Base-by-base conservation (phyloP, 106 monocot genomes). In the Platanthera guangdongensis region DNA sequence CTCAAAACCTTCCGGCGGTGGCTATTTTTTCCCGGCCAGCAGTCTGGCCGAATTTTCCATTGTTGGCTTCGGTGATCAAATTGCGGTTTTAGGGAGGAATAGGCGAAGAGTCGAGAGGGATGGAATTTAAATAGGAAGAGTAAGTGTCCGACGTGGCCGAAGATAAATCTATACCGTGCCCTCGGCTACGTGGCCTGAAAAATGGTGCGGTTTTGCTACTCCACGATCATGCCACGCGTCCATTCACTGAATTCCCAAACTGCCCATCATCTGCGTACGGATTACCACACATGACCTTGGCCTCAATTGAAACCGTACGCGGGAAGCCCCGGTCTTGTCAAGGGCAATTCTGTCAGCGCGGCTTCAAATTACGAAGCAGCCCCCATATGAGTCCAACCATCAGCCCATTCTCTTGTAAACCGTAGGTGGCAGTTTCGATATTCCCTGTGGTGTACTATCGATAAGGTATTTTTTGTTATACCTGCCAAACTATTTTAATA, bases 131-230 rank as follows among this genome's bases (percentile, higher is more conserved):
- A 50, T 71, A 47, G 59, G 48, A 49, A 9, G 59, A 19, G 8
- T 5, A 12, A 59, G 1, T 14, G 60, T 79, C 78, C 78, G 54
- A 78, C 78, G 78, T 78, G 78, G 78, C 75, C n/a, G 52, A 18
- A 12, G 55, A 76, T 76, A 60, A 76, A 48, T 19, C 76, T 62
- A 15, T 16, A 49, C 32, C 76, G 19, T 11, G 62, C 11, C 47
- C 55, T 57, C 14, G 4, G 54, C 48, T 70, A 79, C 79, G 79
- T 79, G 79, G 79, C 72, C 71, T 2, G 46, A 7, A 12, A 10
- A 6, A 19, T 18, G 69, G 32, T 30, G 68, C 67, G 4, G 68
- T 52, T 18, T 52, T 52, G 68, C 50, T 9, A 51, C 49, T n/a
- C 50, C 72, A 59, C 48, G 78, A 68, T 67, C 18, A 45, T 15